These are phyloP conservation scores for Leptomonas pyrrhocoris DNA, from an alignment of 208 protist genomes.

Conservation along the genomic window DNA sequence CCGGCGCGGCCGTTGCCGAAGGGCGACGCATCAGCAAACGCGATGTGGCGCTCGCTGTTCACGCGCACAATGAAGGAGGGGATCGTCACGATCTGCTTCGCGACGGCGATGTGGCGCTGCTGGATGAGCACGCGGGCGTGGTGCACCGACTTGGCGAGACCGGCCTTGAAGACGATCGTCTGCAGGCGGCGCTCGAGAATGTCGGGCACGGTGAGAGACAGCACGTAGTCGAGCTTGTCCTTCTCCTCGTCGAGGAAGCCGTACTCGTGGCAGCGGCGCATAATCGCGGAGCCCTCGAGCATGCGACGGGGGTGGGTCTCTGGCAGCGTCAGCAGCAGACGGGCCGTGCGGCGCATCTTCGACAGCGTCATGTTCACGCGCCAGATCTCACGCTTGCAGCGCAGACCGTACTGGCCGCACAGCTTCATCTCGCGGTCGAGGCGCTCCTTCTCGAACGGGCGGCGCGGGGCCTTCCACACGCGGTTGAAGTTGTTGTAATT, in stretches of 20 bases:
- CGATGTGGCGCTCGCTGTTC: slow-evolving; percentile 99
- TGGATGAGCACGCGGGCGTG: slow-evolving; percentile 99
- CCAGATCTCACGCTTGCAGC: slow-evolving; percentile 99
- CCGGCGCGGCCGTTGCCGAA: slow-evolving; percentile 96
- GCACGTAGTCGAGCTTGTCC: slow-evolving; percentile 99
- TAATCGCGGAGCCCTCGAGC: slow-evolving; percentile 99
- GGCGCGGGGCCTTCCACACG: slow-evolving; percentile 97
- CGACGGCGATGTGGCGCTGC: slow-evolving; percentile 99
- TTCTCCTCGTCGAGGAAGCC: slow-evolving; percentile 98
- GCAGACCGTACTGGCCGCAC: slow-evolving; percentile 98
- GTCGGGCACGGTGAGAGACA: slow-evolving; percentile 98
- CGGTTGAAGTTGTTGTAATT: slow-evolving; percentile 98
- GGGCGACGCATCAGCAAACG: slow-evolving; percentile 96
- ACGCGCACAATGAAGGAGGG: slow-evolving; percentile 99
- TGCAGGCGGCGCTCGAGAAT: slow-evolving; percentile 99
- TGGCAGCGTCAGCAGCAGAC: slow-evolving; percentile 99
- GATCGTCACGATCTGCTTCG: slow-evolving; percentile 99
- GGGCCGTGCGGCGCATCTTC: slow-evolving; percentile 99
- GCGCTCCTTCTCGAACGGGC: slow-evolving; percentile 99
- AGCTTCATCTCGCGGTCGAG: slow-evolving; percentile 99
- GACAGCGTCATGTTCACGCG: slow-evolving; percentile 98
- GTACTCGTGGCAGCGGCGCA: slow-evolving; percentile 98
- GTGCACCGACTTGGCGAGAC: slow-evolving; percentile 99
- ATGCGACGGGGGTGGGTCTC: slow-evolving; percentile 96
- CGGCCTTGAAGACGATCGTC: slow-evolving; percentile 98